Conservation (phyloP, 2,329 filamentous ascomycete species). For the Ascochyta lentis region DNA sequence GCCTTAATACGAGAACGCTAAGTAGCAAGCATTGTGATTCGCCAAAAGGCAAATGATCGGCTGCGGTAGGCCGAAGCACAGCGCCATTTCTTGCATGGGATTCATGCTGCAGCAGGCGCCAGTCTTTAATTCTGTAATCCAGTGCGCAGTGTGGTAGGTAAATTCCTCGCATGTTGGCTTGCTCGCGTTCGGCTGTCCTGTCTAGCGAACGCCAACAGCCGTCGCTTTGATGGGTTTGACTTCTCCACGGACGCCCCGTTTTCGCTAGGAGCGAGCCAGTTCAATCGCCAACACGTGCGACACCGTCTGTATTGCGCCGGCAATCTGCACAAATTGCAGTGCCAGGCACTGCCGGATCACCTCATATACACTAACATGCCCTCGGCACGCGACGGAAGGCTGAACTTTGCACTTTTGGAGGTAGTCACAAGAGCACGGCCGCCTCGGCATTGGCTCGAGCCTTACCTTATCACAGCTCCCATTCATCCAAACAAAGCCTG, state of each 20-base stretch:
- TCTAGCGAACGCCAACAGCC: constrained; percentile 6
- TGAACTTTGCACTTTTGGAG: constrained; percentile 11
- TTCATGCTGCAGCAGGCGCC: constrained; percentile 4
- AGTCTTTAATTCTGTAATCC: not conserved
- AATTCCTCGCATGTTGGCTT: constrained; percentile 2
- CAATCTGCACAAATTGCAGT: constrained; percentile 8
- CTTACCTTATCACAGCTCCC: constrained; percentile 14
- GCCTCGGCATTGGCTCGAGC: constrained; percentile 11
- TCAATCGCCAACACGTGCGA: constrained; percentile 6
- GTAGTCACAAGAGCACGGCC: constrained; percentile 1
- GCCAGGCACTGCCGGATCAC: not conserved
- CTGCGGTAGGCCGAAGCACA: constrained; percentile 6
- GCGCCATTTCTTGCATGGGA: constrained; percentile 5
- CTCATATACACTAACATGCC: not conserved
- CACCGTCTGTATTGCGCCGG: constrained; percentile 1
- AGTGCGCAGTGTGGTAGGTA: not conserved
- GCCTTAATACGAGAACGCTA: constrained; percentile 18
- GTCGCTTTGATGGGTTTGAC: constrained; percentile 1
- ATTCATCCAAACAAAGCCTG: constrained; percentile 10
- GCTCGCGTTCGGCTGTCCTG: constrained; percentile 5
- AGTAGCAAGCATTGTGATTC: constrained; percentile 14
- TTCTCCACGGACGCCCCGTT: constrained; percentile 15
- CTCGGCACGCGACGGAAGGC: constrained; percentile 11
- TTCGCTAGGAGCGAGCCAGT: constrained; percentile 7
- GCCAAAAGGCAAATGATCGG: constrained; percentile 5